Conservation (phyloP, 805 yeast genomes). For the Metschnikowia shivogae region DNA sequence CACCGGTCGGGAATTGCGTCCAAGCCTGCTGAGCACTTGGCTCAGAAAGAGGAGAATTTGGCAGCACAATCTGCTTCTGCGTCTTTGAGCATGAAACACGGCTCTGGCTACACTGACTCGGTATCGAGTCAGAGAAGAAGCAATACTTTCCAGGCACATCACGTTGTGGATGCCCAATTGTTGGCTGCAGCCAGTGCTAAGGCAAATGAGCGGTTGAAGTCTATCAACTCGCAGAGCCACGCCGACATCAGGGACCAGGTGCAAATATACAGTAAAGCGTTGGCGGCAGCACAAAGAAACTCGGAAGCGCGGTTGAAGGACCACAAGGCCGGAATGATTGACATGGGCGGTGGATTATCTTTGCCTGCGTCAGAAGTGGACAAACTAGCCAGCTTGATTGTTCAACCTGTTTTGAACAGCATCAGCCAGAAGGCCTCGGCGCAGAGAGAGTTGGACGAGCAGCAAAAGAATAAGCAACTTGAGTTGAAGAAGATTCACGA, state of each 20-base stretch:
- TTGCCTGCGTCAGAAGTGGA: conserved; percentile 75
- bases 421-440: conserved; percentile 63
- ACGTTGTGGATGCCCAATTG: conserved; percentile 44
- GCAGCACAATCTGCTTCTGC: conserved; percentile 60
- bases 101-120: conserved; percentile 24
- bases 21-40: conserved; percentile 28
- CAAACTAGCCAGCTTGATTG: conserved; percentile 71
- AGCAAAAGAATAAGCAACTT: conserved; percentile 32
- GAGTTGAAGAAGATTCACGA: conserved; percentile 33
- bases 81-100: conserved; percentile 45
- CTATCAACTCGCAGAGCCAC: conserved; percentile 25
- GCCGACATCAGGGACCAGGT: conserved; percentile 41
- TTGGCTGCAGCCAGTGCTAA: conserved; percentile 46
- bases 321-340: conserved; percentile 52
- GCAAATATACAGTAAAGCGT: conserved; percentile 66
- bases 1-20: conserved; percentile 36
- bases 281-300: conserved; percentile 69
- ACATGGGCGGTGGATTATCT: conserved; percentile 85
- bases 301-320: conserved; percentile 49
- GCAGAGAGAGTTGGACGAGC: conserved; percentile 52
- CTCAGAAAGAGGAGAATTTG: conserved; percentile 40
- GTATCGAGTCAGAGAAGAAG: conserved; percentile 27
- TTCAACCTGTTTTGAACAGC: conserved; percentile 77
- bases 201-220: conserved; percentile 41
- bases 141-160: conserved; percentile 36